Percentiles rank a stretch among this genome's conserved stretches.
Evolutionary conservation across 208 protist species (phyloP).

Genomic region (Leishmania martiniquensis): DNA sequence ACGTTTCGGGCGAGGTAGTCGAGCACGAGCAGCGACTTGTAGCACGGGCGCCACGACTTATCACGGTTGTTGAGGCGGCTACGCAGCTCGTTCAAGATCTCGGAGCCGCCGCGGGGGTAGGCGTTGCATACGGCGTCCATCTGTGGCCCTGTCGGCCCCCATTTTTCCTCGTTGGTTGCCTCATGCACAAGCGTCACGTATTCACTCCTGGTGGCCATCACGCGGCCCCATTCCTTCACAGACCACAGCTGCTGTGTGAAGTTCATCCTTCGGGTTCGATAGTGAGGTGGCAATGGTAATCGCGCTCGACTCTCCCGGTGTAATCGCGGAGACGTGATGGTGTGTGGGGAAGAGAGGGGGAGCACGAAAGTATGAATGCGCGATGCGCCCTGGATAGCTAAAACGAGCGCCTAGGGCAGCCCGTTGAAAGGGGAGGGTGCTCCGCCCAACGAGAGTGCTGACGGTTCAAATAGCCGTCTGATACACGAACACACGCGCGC

Average conservation of each 20-base stretch:
- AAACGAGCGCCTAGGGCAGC: neutral
- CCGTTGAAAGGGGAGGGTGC: neutral
- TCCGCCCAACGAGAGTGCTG: neutral
- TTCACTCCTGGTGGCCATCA: slow-evolving; percentile 75
- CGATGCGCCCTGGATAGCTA: neutral
- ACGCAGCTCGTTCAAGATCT: slow-evolving; percentile 86
- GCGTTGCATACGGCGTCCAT: slow-evolving; percentile 85
- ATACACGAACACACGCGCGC: neutral
- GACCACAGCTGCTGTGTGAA: slow-evolving; percentile 69
- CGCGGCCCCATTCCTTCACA: slow-evolving; percentile 81
- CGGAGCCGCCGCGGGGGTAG: slow-evolving; percentile 57
- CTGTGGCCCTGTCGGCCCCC: slow-evolving; percentile 87
- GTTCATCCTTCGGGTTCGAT: slow-evolving; percentile 28
- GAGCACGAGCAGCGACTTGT: slow-evolving; percentile 87
- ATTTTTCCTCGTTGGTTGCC: slow-evolving; percentile 90
- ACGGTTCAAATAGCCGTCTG: neutral
- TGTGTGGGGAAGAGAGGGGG: neutral
- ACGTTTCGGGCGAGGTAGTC: slow-evolving; percentile 88
- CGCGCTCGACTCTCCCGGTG: neutral
- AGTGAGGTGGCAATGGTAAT: neutral
- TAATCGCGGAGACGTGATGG: too few relatives aligned
- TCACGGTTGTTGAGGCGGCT: slow-evolving; percentile 83
- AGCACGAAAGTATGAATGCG: neutral
- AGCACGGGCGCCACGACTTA: slow-evolving; percentile 87
- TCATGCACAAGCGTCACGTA: slow-evolving; percentile 74